Conservation (phyloP, 805 yeast genomes). For the Cyberlindnera euphorbiae region DNA sequence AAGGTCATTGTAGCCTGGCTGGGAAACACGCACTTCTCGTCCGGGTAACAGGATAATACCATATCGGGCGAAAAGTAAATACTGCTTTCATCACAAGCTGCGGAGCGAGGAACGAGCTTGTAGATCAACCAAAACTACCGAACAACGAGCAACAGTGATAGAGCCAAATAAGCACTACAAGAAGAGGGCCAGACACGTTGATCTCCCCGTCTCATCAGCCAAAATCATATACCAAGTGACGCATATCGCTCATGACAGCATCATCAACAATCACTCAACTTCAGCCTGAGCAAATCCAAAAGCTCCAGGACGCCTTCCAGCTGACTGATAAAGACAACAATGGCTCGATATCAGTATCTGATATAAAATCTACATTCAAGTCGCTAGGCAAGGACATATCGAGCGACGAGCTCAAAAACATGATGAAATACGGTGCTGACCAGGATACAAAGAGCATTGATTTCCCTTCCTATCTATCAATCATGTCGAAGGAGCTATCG, state of each 20-base stretch:
- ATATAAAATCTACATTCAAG: constrained; percentile 49
- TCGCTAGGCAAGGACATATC: constrained; percentile 44
- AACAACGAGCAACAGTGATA: no score
- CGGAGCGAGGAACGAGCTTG: no score
- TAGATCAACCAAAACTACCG: no score
- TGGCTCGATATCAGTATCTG: constrained; percentile 51
- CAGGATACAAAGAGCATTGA: constrained; percentile 31
- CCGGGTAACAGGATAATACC: no score
- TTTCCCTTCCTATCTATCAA: constrained; percentile 61
- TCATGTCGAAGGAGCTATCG: constrained; percentile 53
- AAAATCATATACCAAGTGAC: neutral
- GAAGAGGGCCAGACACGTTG: no score
- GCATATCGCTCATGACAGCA: no score
- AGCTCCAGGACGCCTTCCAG: constrained; percentile 69
- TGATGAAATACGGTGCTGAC: constrained; percentile 32
- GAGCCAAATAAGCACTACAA: neutral
- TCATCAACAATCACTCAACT: constrained; percentile 34
- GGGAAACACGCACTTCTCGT: no score
- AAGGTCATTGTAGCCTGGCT: no score
- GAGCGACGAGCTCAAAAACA: constrained; percentile 39
- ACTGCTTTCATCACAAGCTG: no score
- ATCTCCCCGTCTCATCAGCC: no score
- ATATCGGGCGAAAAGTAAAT: no score
- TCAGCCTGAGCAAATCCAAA: constrained; percentile 58
- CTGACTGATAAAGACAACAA: constrained; percentile 80